Conservation (phyloP, 83 land plant species). For the Picea engelmannii region DNA sequence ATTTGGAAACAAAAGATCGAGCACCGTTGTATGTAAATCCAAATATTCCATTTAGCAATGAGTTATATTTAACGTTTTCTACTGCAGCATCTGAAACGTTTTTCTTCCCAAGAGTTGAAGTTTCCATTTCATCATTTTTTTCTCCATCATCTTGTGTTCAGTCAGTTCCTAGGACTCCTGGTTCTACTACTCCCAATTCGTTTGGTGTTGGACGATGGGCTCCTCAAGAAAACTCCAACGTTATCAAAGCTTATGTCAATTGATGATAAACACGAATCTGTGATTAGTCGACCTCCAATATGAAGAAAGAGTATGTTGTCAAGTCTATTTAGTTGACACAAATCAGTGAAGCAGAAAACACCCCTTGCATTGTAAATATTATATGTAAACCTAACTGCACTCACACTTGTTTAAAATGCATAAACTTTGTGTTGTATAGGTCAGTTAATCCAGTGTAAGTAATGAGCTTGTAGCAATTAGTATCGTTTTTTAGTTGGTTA, state of each 20-base stretch:
- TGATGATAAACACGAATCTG: constrained; percentile 20
- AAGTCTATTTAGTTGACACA: constrained; percentile 50
- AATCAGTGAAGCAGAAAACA: constrained; percentile 37
- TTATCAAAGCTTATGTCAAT: constrained; percentile 39
- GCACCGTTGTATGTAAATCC: too few relatives aligned
- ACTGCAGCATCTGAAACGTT: too few relatives aligned
- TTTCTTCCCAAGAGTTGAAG: constrained; percentile 11
- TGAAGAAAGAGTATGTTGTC: constrained; percentile 59
- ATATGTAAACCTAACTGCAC: background rate
- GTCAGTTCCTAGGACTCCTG: constrained; percentile 12
- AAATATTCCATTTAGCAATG: too few relatives aligned
- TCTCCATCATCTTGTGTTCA: constrained; percentile 16
- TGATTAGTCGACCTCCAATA: constrained; percentile 24
- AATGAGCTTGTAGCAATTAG: background rate
- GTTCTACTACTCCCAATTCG: constrained; percentile 22
- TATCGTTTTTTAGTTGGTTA: too few relatives aligned
- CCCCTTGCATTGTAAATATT: background rate
- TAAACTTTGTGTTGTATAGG: background rate
- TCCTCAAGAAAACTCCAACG: constrained; percentile 23
- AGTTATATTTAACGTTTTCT: too few relatives aligned
- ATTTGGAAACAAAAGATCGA: constrained; percentile 8
- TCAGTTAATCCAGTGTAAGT: background rate
- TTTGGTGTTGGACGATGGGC: constrained; percentile 24
- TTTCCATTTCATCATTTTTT: constrained; percentile 11
- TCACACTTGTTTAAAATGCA: background rate